These are phyloP conservation scores for Kluyveromyces starmeri DNA, from an alignment of 805 yeast genomes.

Conservation along the genomic window DNA sequence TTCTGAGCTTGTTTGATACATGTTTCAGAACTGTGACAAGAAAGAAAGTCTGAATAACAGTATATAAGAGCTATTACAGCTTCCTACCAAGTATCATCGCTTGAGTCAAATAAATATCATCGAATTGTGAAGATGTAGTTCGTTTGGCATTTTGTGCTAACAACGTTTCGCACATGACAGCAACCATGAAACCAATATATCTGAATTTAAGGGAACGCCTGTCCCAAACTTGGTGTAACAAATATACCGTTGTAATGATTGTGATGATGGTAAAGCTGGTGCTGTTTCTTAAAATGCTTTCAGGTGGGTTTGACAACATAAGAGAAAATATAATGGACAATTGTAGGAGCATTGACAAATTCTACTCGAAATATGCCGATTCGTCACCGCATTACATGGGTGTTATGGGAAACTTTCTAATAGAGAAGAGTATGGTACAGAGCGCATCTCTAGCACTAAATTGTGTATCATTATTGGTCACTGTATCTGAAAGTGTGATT, in stretches of 20 bases:
- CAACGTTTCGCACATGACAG: too few species aligned
- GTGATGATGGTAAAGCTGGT: slow-evolving; percentile 52
- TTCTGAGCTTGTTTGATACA: too few species aligned
- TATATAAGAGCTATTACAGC: too few species aligned
- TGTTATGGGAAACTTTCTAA: slow-evolving; percentile 41
- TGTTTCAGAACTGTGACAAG: too few species aligned
- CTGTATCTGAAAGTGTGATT: slow-evolving; percentile 50
- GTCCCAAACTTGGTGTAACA: slow-evolving; percentile 60
- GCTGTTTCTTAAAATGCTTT: slow-evolving; percentile 44
- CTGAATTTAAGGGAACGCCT: slow-evolving; percentile 44
- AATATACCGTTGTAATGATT: slow-evolving; percentile 46
- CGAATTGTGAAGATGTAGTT: too few species aligned
- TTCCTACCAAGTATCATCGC: too few species aligned
- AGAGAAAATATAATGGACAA: slow-evolving; percentile 32
- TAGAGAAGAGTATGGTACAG: slow-evolving; percentile 39
- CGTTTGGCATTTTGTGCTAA: too few species aligned
- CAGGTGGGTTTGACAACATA: slow-evolving; percentile 34
- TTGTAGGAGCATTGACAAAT: slow-evolving; percentile 40
- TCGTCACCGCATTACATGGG: slow-evolving; percentile 53
- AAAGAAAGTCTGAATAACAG: too few species aligned
- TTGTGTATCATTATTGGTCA: slow-evolving; percentile 38
- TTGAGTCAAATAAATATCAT: too few species aligned
- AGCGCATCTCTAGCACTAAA: slow-evolving; percentile 39
- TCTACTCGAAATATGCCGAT: slow-evolving; percentile 26
- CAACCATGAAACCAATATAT: slow-evolving; percentile 25